These are phyloP conservation scores for Fusarium lyarnte DNA, from an alignment of 2,329 filamentous ascomycete species.

Conservation along the genomic window DNA sequence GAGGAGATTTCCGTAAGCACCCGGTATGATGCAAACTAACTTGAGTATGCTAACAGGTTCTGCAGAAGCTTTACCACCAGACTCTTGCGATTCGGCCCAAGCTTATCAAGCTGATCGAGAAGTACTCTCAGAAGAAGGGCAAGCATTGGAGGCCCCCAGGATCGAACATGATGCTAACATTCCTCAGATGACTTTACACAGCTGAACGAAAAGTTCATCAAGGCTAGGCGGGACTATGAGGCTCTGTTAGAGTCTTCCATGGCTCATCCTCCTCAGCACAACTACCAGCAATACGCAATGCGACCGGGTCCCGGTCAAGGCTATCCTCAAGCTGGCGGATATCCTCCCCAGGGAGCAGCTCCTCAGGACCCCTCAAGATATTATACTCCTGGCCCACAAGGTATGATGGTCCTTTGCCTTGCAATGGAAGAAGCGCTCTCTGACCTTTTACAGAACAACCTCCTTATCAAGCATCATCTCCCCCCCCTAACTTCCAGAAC, in stretches of 20 bases:
- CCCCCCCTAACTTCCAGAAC: conserved; percentile 65
- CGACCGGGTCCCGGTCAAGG: conserved; percentile 61
- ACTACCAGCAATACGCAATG: conserved; percentile 75
- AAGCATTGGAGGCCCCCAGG: not conserved
- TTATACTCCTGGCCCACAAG: conserved; percentile 68
- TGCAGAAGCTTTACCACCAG: conserved; percentile 83
- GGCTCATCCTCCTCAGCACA: conserved; percentile 86
- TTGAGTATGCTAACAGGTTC: conserved; percentile 45
- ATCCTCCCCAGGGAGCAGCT: conserved; percentile 55
- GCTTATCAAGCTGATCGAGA: conserved; percentile 96
- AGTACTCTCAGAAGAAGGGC: conserved; percentile 98
- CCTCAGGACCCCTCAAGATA: conserved; percentile 73
- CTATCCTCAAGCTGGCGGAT: conserved; percentile 53
- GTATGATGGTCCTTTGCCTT: conserved; percentile 24
- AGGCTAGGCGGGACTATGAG: conserved; percentile 96
- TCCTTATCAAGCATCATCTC: conserved; percentile 59
- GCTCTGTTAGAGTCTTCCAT: conserved; percentile 95
- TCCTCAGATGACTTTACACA: conserved; percentile 85
- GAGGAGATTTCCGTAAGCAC: conserved; percentile 87
- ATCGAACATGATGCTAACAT: not conserved
- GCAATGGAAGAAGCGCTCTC: not conserved
- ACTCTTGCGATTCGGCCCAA: conserved; percentile 95
- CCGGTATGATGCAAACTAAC: too few relatives aligned
- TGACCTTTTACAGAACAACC: conserved; percentile 51
- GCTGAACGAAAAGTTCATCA: conserved; percentile 99